Percentiles rank a stretch among this genome's conserved stretches.
Conservation (phyloP, 176 grass and related monocot species). For the Poa pratensis region DNA sequence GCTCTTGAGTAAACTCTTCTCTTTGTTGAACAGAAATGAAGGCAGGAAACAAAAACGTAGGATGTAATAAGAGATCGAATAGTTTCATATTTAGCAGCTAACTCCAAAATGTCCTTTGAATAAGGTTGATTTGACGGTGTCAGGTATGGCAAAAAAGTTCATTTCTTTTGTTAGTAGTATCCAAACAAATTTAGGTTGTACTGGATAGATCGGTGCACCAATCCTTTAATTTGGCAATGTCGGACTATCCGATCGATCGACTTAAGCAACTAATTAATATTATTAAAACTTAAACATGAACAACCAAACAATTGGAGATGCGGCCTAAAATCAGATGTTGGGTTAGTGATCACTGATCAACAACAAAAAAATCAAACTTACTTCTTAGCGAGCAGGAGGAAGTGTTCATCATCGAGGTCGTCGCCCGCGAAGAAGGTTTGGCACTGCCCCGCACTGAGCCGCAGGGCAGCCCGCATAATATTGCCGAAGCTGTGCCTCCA, state of each 20-base stretch:
- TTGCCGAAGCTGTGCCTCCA: background rate
- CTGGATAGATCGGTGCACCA: background rate
- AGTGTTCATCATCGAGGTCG: background rate
- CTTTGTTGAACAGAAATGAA: background rate
- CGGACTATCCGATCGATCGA: background rate
- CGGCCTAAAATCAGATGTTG: background rate
- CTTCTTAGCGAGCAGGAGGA: background rate
- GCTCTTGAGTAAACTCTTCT: background rate
- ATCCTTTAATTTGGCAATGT: background rate
- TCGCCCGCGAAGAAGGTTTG: background rate
- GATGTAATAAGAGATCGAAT: no score
- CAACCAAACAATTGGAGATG: background rate
- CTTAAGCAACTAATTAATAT: background rate
- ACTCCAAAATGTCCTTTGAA: background rate
- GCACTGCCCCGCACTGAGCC: conserved; percentile 8
- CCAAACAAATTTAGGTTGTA: background rate
- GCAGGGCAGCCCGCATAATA: background rate
- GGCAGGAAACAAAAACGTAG: background rate
- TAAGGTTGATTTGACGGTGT: background rate
- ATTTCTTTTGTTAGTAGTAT: background rate
- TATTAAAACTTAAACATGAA: background rate
- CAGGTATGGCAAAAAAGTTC: background rate
- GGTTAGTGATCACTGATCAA: background rate
- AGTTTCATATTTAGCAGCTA: background rate
- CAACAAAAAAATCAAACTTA: background rate